Percentiles rank a stretch among this genome's conserved stretches.
Evolutionary conservation across 2,329 filamentous ascomycete genomes (phyloP).

Genomic region (Trichoderma afroharzianum): DNA sequence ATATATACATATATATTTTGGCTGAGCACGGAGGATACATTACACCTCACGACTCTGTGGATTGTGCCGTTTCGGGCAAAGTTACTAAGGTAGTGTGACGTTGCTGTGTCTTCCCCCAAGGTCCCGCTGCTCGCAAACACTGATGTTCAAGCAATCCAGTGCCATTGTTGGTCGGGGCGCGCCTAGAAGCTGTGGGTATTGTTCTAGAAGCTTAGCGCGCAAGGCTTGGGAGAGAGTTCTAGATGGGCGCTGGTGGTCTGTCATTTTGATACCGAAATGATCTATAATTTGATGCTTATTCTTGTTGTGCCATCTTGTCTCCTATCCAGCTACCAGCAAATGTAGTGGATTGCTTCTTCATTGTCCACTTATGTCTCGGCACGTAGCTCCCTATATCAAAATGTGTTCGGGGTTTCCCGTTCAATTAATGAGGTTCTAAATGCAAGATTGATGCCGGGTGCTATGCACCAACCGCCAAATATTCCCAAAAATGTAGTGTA

Average conservation of each 20-base stretch:
- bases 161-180: not conserved
- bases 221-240: not conserved
- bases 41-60: not conserved
- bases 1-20: too few species aligned
- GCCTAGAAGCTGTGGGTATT: not conserved
- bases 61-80: not conserved
- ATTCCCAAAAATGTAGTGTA: not conserved
- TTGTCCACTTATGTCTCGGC: not conserved
- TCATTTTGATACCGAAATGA: too few species aligned
- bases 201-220: not conserved
- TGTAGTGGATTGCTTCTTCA: not conserved
- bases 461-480: not conserved
- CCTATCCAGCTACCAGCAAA: not conserved
- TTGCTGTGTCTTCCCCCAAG: not conserved
- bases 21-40: not conserved
- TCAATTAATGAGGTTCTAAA: not conserved
- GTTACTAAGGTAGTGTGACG: too few species aligned
- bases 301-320: not conserved
- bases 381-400: not conserved
- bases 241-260: not conserved
- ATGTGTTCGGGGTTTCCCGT: not conserved
- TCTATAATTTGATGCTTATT: not conserved
- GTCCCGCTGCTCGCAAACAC: not conserved
- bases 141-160: not conserved
- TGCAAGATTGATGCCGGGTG: not conserved